phyloP scores from a whole-genome alignment of 1,284 basidiomycete genomes.

The Pascua sp. region DNA sequence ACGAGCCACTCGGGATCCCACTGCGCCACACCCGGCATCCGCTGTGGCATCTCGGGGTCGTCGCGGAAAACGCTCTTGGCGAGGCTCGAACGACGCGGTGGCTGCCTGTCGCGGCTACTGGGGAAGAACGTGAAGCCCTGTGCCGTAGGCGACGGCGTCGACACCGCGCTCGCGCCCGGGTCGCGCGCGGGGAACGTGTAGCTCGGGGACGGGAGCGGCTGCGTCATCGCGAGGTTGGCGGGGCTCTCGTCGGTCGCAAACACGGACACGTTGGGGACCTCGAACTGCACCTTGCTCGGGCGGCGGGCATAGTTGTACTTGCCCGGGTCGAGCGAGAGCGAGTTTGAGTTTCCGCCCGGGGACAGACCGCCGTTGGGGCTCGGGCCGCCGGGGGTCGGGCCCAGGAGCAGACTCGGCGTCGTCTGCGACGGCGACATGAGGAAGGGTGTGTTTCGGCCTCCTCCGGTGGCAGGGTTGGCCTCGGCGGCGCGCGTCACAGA shows the following conservation, averaged over 20 bases:
- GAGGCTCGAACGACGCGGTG: conserved; percentile 19
- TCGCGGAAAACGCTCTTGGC: conserved; percentile 12
- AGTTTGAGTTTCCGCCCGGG: conserved; percentile 8
- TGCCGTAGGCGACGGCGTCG: neutral
- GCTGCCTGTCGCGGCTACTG: conserved; percentile 8
- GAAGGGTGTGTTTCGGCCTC: no score
- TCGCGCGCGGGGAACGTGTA: conserved; percentile 26
- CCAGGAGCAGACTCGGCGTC: no score
- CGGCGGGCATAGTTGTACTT: conserved; percentile 26
- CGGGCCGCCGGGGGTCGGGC: neutral
- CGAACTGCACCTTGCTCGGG: conserved; percentile 47
- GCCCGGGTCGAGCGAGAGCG: neutral
- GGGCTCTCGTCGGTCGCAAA: neutral
- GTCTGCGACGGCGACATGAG: no score
- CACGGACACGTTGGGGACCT: conserved; percentile 21
- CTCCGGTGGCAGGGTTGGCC: conserved; percentile 1
- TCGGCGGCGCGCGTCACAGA: conserved; percentile 9
- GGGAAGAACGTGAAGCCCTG: conserved; percentile 4
- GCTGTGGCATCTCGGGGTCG: neutral
- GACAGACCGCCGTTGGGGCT: neutral
- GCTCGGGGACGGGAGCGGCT: conserved; percentile 9
- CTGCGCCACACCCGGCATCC: conserved; percentile 27
- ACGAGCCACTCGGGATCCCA: conserved; percentile 47
- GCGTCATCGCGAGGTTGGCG: neutral
- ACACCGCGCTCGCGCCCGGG: neutral